Evolutionary conservation across 345 rosid genomes (phyloP).

Genomic region (Raphanus raphanistrum): DNA sequence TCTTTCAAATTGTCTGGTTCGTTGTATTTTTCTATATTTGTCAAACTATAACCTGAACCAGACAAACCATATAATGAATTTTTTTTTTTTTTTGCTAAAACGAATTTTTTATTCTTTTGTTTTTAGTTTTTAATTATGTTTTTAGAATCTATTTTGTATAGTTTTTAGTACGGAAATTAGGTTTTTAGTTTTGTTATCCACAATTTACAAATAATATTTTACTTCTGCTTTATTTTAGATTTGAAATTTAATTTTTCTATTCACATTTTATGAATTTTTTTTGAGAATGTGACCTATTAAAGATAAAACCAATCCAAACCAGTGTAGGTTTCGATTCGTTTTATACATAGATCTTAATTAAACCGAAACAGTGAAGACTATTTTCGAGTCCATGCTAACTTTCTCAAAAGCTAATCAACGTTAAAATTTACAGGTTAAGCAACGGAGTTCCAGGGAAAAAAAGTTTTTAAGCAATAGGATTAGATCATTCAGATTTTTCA

Average conservation of each 20-base stretch:
- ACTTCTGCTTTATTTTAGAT: too few relatives aligned
- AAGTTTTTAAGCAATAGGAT: background rate
- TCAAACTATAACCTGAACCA: background rate
- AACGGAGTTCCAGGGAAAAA: background rate
- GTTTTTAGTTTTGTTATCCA: too few relatives aligned
- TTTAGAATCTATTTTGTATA: too few relatives aligned
- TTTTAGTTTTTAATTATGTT: too few relatives aligned
- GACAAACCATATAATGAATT: background rate
- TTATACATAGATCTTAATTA: background rate
- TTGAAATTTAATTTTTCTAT: too few relatives aligned
- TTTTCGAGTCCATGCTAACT: background rate
- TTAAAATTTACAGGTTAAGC: background rate
- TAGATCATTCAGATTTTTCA: background rate
- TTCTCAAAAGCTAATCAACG: background rate
- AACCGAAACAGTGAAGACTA: background rate
- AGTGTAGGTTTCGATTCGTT: background rate
- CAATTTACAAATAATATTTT: too few relatives aligned
- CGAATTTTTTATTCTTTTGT: too few relatives aligned
- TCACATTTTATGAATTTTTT: too few relatives aligned
- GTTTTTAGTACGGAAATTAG: too few relatives aligned
- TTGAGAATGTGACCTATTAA: background rate
- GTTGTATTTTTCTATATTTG: background rate
- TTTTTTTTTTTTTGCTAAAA: too few relatives aligned
- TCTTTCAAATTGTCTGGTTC: background rate
- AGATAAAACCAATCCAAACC: background rate